These are phyloP conservation scores for Penicillium sp. DNA, from an alignment of 2,329 filamentous ascomycete genomes.

Conservation along the genomic window DNA sequence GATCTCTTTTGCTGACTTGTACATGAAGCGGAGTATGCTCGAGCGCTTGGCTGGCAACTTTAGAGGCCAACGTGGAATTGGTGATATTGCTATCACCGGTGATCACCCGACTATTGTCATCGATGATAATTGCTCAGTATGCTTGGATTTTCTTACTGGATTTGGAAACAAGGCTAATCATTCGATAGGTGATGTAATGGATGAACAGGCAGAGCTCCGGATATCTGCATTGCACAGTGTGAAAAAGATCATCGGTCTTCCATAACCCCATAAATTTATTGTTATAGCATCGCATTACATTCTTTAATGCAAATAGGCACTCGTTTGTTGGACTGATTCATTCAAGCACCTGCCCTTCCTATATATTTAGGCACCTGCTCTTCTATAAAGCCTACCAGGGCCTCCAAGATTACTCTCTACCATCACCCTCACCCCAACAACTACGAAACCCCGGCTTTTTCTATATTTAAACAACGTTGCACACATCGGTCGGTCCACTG, in stretches of 20 bases:
- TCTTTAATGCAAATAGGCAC: background rate
- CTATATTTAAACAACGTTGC: background rate
- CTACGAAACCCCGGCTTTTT: background rate
- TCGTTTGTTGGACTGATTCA: background rate
- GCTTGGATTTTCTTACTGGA: conserved; percentile 11
- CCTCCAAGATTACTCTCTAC: background rate
- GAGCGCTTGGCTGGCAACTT: conserved; percentile 43
- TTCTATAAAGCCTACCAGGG: background rate
- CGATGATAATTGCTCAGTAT: conserved; percentile 46
- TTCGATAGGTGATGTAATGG: conserved; percentile 32
- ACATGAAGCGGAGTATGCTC: conserved; percentile 46
- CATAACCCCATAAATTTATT: background rate
- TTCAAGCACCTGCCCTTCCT: background rate
- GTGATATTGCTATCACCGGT: conserved; percentile 23
- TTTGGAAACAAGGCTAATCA: conserved; percentile 5
- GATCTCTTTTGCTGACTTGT: conserved; percentile 4
- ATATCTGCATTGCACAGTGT: background rate
- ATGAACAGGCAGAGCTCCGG: background rate
- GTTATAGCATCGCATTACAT: background rate
- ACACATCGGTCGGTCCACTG: background rate
- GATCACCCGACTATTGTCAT: conserved; percentile 36
- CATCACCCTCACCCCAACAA: background rate
- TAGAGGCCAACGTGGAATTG: conserved; percentile 35
- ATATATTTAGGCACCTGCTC: background rate
- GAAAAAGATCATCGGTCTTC: background rate